Evolutionary conservation across 257 asterid species (phyloP), one percentile per base, ranked within the genome.

Genomic region (Paraleonurus japonicus): DNA sequence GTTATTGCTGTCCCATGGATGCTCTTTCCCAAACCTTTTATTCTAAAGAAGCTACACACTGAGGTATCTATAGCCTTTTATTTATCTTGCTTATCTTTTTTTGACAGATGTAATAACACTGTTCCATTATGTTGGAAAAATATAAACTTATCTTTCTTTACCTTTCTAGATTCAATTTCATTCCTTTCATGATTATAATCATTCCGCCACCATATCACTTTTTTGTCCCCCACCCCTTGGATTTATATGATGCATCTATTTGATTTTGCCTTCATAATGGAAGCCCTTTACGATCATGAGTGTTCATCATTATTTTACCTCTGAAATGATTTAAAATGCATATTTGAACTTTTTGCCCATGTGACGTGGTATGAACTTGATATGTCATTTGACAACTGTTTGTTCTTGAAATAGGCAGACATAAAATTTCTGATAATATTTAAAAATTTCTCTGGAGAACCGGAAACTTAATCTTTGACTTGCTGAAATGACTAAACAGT

Each of bases 11-110:
- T 92, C 79, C 98, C 98, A 12, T 92, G 98, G 96, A 92, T 92
- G 98, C 98, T 92, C 78, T 92, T 92, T 73, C 98, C 98, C 16
- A 92, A 92, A 81, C 98, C 98, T 79, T 92, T 90, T 71, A 90
- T 92, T 79, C 76, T 92, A 77, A 90, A 79, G 85, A 88, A 81
- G 81, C 92, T 84, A 66, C 88, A 92, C 50, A 75, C 90, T 5
- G 93, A 92, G 98, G 98, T 92, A 84, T 28, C 30, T 28, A 53
- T 19, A 48, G 23, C 62, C 51, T 63, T 33, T 20, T 17, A 15
- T 35, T 17, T 48, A 20, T 63, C 16, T 65, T 57, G 26, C 17
- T 15, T 53, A 6, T 60, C 35, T 58, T 65, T 73, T 57, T 20
- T 37, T 45, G 19, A 64, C 72, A 50, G 32, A 48, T 53, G 57